phyloP scores from a whole-genome alignment of 345 rosid species.

The rapeseed (Brassica napus) region DNA sequence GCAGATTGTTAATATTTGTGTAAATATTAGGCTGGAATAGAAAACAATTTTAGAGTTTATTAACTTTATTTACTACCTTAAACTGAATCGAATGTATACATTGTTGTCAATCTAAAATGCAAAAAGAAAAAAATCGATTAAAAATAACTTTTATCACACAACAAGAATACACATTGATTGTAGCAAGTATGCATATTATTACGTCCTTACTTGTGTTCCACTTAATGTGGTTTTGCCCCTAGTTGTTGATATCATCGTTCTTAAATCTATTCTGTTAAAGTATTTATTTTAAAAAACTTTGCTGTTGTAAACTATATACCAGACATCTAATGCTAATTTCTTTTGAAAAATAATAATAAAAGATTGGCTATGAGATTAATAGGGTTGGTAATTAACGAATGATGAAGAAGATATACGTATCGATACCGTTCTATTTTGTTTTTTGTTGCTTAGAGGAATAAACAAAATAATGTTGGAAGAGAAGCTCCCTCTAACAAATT shows the following conservation, averaged over 20 bases:
- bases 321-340: background rate
- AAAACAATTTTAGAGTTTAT: too few relatives aligned
- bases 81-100: too few relatives aligned
- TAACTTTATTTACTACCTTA: too few relatives aligned
- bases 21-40: too few relatives aligned
- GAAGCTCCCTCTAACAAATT: conserved; percentile 23
- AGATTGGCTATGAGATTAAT: background rate
- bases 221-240: too few relatives aligned
- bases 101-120: too few relatives aligned
- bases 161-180: too few relatives aligned
- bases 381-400: conserved; percentile 19
- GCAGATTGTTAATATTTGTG: too few relatives aligned
- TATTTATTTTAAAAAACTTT: background rate
- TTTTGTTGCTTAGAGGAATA: conserved; percentile 17
- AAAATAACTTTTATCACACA: too few relatives aligned
- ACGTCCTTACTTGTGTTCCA: too few relatives aligned
- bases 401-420: conserved; percentile 10
- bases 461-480: conserved; percentile 38
- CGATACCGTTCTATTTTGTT: background rate
- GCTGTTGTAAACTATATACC: background rate
- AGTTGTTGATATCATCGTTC: background rate
- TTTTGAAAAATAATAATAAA: background rate
- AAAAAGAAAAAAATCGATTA: too few relatives aligned
- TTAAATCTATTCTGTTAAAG: background rate
- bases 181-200: too few relatives aligned